Conservation (phyloP, 306 rosid genomes). For the Castanea crenata region DNA sequence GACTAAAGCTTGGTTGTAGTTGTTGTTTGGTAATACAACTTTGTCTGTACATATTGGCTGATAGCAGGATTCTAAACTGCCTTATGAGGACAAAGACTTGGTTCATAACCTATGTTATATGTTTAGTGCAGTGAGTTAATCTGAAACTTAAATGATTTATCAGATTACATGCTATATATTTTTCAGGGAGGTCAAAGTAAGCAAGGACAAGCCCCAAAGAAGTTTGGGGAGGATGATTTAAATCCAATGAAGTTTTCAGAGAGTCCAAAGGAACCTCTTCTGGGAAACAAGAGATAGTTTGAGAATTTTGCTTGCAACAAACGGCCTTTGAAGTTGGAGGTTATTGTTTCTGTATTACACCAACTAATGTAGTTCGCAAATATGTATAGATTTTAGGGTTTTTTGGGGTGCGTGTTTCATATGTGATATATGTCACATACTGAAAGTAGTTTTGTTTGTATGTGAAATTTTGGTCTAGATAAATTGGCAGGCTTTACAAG, state of each 20-base stretch:
- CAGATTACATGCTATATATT: constrained; percentile 19
- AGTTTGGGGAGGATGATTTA: constrained; percentile 28
- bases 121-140: not conserved
- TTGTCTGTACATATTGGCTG: not conserved
- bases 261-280: constrained; percentile 25
- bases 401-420: not conserved
- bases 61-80: not conserved
- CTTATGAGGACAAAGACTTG: no score
- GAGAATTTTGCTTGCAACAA: constrained; percentile 1
- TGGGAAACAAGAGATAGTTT: constrained; percentile 25
- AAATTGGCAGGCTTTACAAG: not conserved
- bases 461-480: not conserved
- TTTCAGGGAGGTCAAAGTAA: constrained; percentile 56
- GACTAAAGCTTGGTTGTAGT: no score
- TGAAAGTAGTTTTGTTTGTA: not conserved
- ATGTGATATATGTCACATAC: not conserved
- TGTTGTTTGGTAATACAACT: not conserved
- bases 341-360: not conserved
- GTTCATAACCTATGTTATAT: not conserved
- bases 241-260: constrained; percentile 26
- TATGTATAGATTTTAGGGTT: not conserved
- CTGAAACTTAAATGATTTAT: not conserved
- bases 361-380: not conserved
- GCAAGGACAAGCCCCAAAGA: constrained; percentile 34
- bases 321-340: not conserved